Percentiles rank a stretch among this genome's conserved stretches.
These are phyloP conservation scores for Eucalyptus curtisii DNA, from an alignment of 345 rosid species.

Conservation along the genomic window DNA sequence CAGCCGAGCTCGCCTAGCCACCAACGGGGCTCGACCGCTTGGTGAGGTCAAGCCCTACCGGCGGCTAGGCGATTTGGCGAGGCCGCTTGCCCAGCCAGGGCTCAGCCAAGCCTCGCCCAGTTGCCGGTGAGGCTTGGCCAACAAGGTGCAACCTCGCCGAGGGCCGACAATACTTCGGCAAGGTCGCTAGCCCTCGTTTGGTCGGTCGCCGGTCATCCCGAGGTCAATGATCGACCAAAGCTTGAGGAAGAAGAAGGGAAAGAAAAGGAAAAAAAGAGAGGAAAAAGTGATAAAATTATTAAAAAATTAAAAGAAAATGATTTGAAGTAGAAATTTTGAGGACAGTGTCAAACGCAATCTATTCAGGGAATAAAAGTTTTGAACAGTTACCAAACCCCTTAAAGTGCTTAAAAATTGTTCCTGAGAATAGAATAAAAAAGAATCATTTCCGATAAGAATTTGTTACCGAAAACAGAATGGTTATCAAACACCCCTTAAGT, in stretches of 20 bases:
- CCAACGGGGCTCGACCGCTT: accelerated
- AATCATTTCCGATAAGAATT: accelerated
- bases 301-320: accelerated
- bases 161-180: accelerated
- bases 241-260: no score
- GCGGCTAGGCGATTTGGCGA: accelerated
- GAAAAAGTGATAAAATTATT: no score
- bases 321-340: no score
- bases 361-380: accelerated
- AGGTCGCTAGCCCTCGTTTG: accelerated
- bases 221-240: accelerated
- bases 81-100: accelerated
- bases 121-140: accelerated
- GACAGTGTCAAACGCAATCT: accelerated
- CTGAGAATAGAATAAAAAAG: accelerated
- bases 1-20: accelerated
- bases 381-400: accelerated
- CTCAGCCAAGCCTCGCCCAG: accelerated
- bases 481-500: accelerated
- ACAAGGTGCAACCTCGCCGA: accelerated
- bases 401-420: accelerated
- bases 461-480: accelerated
- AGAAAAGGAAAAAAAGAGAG: accelerated
- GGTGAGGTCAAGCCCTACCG: accelerated
- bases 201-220: accelerated